Conservation (phyloP, 805 yeast species). For the Candida caryicola region DNA sequence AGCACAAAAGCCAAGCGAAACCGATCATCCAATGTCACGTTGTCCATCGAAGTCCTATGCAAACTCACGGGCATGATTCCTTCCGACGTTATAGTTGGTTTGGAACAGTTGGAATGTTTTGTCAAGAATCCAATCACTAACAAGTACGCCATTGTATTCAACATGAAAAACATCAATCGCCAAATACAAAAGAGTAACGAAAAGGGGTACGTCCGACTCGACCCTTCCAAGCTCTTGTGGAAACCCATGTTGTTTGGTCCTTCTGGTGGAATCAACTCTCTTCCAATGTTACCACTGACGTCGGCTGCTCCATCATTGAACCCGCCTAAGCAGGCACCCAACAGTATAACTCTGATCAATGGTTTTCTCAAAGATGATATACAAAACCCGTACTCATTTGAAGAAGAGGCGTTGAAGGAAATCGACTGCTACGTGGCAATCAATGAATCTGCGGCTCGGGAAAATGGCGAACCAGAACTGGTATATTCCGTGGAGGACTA, state of each 20-base stretch:
- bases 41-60: constrained; percentile 62
- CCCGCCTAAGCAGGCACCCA: constrained; percentile 22
- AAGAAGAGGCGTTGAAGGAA: constrained; percentile 52
- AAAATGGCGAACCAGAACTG: background rate
- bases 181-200: constrained; percentile 50
- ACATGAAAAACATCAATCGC: constrained; percentile 40
- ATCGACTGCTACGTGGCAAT: constrained; percentile 27
- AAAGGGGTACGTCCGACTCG: constrained; percentile 52
- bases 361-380: constrained; percentile 68
- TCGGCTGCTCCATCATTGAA: background rate
- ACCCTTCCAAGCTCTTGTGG: constrained; percentile 63
- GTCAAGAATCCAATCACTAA: constrained; percentile 43
- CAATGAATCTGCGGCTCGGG: constrained; percentile 2
- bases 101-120: constrained; percentile 72
- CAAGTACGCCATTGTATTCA: constrained; percentile 52
- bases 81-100: constrained; percentile 81
- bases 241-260: constrained; percentile 82
- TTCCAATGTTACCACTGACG: constrained; percentile 36
- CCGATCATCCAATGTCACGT: constrained; percentile 10
- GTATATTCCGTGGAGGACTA: constrained; percentile 22
- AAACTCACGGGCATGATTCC: constrained; percentile 79
- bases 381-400: constrained; percentile 58
- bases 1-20: background rate
- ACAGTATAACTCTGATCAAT: constrained; percentile 54
- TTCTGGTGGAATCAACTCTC: constrained; percentile 77